Conservation (phyloP, 2,329 filamentous ascomycete genomes). For the Pleurostoma richardsiae region DNA sequence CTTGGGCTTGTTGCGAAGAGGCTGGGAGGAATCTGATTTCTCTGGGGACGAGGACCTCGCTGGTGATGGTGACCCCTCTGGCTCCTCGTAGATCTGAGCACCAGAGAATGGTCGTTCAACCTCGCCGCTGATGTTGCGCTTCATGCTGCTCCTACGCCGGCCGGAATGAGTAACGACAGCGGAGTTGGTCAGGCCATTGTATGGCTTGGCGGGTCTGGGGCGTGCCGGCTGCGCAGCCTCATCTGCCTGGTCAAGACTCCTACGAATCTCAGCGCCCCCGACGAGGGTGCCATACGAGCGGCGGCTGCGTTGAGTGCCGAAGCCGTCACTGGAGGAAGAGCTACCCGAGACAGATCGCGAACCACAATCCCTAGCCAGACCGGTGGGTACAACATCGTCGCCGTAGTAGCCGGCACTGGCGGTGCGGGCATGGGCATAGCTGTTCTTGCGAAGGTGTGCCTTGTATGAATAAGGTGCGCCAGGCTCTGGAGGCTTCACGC, state of each 20-base stretch:
- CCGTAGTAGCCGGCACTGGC: conserved; percentile 51
- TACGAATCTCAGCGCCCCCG: conserved; percentile 16
- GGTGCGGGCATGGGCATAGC: conserved; percentile 63
- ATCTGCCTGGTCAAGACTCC: conserved; percentile 23
- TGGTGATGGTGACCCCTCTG: conserved; percentile 42
- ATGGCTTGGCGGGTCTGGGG: conserved; percentile 27
- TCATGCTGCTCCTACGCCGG: conserved; percentile 59
- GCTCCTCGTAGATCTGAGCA: conserved; percentile 87
- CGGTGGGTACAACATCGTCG: conserved; percentile 38
- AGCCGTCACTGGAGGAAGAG: conserved; percentile 42
- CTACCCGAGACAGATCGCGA: conserved; percentile 46
- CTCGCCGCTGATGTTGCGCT: conserved; percentile 67
- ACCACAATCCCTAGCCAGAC: conserved; percentile 34
- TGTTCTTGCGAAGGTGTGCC: conserved; percentile 64
- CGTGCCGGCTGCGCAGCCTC: neutral
- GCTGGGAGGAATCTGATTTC: conserved; percentile 23
- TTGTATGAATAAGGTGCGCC: conserved; percentile 64
- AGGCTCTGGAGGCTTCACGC: conserved; percentile 47
- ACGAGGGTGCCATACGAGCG: conserved; percentile 14
- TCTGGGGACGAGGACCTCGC: conserved; percentile 14
- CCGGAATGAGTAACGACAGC: conserved; percentile 29
- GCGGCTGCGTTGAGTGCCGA: conserved; percentile 25
- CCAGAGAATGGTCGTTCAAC: conserved; percentile 63
- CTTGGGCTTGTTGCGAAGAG: conserved; percentile 54
- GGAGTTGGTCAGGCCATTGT: conserved; percentile 31